Conservation (phyloP, 2,329 filamentous ascomycete genomes). For the Didymella keratinophila region DNA sequence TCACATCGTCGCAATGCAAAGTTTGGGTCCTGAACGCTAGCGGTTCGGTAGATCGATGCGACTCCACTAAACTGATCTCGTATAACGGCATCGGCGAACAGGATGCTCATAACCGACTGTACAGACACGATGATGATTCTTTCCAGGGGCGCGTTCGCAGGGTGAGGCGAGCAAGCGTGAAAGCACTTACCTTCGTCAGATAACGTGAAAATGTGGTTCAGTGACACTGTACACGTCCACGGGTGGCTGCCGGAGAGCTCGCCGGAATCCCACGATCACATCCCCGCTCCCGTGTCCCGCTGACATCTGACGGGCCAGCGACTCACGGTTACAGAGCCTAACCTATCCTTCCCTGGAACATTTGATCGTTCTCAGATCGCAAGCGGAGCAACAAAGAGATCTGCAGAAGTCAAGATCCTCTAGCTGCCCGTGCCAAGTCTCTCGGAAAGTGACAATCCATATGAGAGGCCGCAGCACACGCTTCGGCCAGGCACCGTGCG, state of each 20-base stretch:
- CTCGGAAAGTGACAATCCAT: background rate
- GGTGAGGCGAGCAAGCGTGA: background rate
- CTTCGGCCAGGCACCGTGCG: conserved; percentile 9
- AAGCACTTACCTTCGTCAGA: background rate
- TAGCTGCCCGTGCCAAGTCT: conserved; percentile 6
- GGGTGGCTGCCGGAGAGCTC: background rate
- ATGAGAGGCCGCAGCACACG: background rate
- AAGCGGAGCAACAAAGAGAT: conserved; percentile 1
- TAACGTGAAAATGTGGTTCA: background rate
- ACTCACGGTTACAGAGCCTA: conserved; percentile 4
- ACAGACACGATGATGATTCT: background rate
- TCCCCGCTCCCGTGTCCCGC: conserved; percentile 11
- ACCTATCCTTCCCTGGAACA: background rate
- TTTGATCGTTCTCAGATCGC: conserved; percentile 12
- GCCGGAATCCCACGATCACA: background rate
- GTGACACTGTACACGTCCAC: background rate
- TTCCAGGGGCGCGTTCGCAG: background rate
- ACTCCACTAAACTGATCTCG: background rate
- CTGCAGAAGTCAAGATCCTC: background rate
- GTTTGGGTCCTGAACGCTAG: background rate
- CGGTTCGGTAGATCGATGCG: conserved; percentile 6
- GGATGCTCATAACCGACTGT: background rate
- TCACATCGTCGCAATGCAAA: background rate
- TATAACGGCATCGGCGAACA: background rate
- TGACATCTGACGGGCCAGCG: conserved; percentile 13